Evolutionary conservation across 768 basidiomycete species (phyloP), one percentile per base, ranked within the genome.

Genomic region (Trametes cingulata): DNA sequence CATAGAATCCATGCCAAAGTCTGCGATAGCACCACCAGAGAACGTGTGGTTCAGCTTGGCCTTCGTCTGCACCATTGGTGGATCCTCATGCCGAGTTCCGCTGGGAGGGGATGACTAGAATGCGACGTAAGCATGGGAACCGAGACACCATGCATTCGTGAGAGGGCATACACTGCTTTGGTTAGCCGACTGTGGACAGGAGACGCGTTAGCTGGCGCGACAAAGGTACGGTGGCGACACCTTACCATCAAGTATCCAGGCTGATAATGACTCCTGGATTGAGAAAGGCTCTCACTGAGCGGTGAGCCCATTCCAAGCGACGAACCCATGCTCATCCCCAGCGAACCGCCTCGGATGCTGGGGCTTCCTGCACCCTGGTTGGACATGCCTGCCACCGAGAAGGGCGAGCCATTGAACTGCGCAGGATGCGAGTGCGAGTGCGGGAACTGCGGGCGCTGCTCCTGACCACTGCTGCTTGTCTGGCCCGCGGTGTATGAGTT

Each of bases 1-100:
- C 90, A 92, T 90, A 20, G 90, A 90, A 62, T 90, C 89, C 76
- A 88, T 85, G 2, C 91, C 91, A 74, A 91, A 91, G 61, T 90
- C 88, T 17, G 85, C 81, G 1, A 85, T 78, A 20, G 85, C 77
- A 13, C 85, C 82, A 56, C 87, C 80, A 19, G 87, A 79, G 17
- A 90, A 76, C 6, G 82, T 81, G 58, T 86, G 82, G 69, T 87
- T 91, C 76, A 91, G 80, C 69, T 92, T 90, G 22, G 90, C 90
- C 69, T 92, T 92, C 0, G 90, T 91, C 61, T 82, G 85, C 15
- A 93, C 85, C 13, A 89, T 77, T 3, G 90, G 90, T 43, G 83
- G 79, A 60, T 93, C 90, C 61, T 91, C 90, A 14, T 82, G 77
- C 27, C 88, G 82, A 3, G 51, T 29, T 20, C 60, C 60, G 27